Evolutionary conservation across 495 filamentous ascomycete species (phyloP).

Genomic region (Aspergillus wentii): DNA sequence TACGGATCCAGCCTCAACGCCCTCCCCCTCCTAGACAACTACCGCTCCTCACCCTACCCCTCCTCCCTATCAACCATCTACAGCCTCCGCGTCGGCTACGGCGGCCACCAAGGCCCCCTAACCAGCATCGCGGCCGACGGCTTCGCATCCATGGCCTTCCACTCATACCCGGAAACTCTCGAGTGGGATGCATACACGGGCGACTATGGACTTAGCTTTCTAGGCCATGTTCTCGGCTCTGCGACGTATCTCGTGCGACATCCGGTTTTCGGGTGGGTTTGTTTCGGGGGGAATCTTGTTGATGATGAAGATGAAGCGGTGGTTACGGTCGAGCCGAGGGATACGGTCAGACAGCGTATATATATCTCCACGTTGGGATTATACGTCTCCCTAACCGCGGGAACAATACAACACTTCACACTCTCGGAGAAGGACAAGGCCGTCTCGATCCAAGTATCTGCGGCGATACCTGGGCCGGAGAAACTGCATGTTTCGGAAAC

Average conservation of each 20-base stretch:
- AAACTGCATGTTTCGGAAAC: too few species aligned
- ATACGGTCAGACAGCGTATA: too few species aligned
- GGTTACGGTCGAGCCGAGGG: too few species aligned
- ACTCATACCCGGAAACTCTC: constrained; percentile 46
- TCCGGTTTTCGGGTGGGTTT: constrained; percentile 28
- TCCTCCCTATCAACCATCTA: too few species aligned
- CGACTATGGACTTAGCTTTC: constrained; percentile 47
- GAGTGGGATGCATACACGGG: constrained; percentile 48
- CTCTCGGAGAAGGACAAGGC: too few species aligned
- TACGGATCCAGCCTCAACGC: constrained; percentile 52
- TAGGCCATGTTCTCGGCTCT: constrained; percentile 40
- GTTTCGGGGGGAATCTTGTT: too few species aligned
- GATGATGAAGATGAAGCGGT: too few species aligned
- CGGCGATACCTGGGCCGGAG: too few species aligned
- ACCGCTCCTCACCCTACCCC: constrained; percentile 30
- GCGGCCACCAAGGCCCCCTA: constrained; percentile 40
- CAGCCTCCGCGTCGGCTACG: constrained; percentile 44
- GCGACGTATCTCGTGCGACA: constrained; percentile 39
- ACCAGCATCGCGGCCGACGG: constrained; percentile 47
- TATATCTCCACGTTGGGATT: too few species aligned
- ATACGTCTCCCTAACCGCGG: too few species aligned
- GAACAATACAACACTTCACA: too few species aligned
- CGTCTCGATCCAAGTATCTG: too few species aligned
- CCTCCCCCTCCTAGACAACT: constrained; percentile 41
- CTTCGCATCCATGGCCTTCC: constrained; percentile 45